These are phyloP conservation scores for Pseudofabraea citricarpa DNA, from an alignment of 2,329 filamentous ascomycete genomes.

Conservation along the genomic window DNA sequence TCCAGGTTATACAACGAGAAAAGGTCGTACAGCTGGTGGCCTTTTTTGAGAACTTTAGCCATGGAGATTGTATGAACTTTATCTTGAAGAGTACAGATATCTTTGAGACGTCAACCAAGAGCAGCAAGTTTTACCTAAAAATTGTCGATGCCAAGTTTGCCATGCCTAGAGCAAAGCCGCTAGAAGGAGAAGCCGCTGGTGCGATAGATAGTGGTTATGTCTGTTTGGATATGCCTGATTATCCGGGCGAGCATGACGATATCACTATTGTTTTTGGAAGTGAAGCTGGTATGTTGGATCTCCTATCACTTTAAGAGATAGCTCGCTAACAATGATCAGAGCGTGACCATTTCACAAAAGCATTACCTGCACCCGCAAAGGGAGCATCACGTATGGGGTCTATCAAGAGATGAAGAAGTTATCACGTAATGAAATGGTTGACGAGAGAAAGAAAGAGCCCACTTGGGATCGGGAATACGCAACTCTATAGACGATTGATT, in stretches of 20 bases:
- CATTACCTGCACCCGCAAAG: conserved; percentile 28
- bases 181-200: conserved; percentile 31
- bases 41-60: conserved; percentile 84
- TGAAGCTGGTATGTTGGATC: conserved; percentile 41
- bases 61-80: conserved; percentile 87
- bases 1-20: conserved; percentile 76
- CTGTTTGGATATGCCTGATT: conserved; percentile 81
- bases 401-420: conserved; percentile 24
- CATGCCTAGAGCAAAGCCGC: conserved; percentile 55
- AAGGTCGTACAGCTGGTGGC: conserved; percentile 73
- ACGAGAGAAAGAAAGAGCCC: no score
- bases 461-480: no score
- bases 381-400: conserved; percentile 27
- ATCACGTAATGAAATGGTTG: no score
- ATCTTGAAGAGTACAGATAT: conserved; percentile 77
- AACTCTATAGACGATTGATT: no score
- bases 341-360: conserved; percentile 24
- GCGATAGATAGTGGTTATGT: conserved; percentile 67
- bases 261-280: conserved; percentile 81
- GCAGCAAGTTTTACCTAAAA: conserved; percentile 66
- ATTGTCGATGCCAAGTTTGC: conserved; percentile 90
- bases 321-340: conserved; percentile 17
- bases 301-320: background rate
- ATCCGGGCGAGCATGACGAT: conserved; percentile 90
- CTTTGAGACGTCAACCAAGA: conserved; percentile 64